Evolutionary conservation across 2,329 filamentous ascomycete species (phyloP), one percentile per base, ranked within the genome.

Genomic region (Aspergillus japonicus): DNA sequence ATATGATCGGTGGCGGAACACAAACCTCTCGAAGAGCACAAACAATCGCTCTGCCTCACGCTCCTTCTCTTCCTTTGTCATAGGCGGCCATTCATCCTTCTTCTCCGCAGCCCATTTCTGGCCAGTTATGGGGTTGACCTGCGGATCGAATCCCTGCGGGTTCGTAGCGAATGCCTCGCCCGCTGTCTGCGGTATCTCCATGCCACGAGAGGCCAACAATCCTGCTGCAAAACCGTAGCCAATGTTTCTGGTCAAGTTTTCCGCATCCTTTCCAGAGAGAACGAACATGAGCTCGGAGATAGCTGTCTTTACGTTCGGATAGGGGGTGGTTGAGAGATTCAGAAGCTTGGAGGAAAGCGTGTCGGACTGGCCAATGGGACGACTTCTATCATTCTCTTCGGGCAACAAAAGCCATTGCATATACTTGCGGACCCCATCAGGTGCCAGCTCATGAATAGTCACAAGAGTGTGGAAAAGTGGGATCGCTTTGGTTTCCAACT

Each of bases 151-250:
- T 4, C 63, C 65, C 21, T 66, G 60, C 5, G 65, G 21, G 21
- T 69, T 71, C 4, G 68, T 74, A 39, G 79, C 81, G 68, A 79
- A 82, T 6, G 82, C 81, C 66, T 88, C 83, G 10, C 86, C 77
- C 1, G 87, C 85, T 57, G 83, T 87, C 60, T 87, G 82, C 0
- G 92, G 91, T 23, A 96, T 81, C 0, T 88, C 83, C 12, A 98
- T 87, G 57, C 95, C 91, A 63, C 94, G 90, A 63, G 90, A 89
- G 78, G 93, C 89, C 16, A 99, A 80, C 72, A 95, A 96, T 0
- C 95, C 95, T 0, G 92, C 91, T 0, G 95, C 95, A 70, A 91
- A 96, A 0, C 95, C 95, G 71, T 96, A 99, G 0, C 95, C 95
- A 12, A 99, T 91, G 66, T 97, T 97, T 54, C 90, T 84, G 0